Evolutionary conservation across 1,139 yeast genomes (phyloP).

Genomic region (Candida sp.): DNA sequence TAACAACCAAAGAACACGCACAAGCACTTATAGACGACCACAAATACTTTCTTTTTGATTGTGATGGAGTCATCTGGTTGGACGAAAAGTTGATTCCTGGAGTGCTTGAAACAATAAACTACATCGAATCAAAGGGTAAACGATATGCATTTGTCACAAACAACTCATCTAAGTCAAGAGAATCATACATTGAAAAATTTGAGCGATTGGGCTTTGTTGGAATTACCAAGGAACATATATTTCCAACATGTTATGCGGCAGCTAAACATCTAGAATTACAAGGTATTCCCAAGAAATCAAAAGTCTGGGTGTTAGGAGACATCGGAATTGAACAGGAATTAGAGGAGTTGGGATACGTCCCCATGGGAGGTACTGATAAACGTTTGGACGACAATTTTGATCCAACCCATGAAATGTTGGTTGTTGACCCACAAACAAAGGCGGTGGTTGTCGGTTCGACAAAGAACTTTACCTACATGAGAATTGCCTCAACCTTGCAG

Average conservation of each 20-base stretch:
- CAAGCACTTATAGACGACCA: slow-evolving; percentile 54
- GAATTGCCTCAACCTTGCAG: slow-evolving; percentile 37
- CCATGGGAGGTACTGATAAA: slow-evolving; percentile 70
- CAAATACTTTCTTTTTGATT: slow-evolving; percentile 86
- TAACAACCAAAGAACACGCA: slow-evolving; percentile 46
- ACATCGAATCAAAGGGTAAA: slow-evolving; percentile 41
- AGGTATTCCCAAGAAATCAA: slow-evolving; percentile 31
- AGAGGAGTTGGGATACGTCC: slow-evolving; percentile 58
- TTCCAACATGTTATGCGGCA: slow-evolving; percentile 40
- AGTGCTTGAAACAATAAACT: slow-evolving; percentile 61
- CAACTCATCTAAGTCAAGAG: slow-evolving; percentile 36
- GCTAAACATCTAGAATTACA: slow-evolving; percentile 21
- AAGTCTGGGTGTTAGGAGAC: slow-evolving; percentile 87
- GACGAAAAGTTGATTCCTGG: slow-evolving; percentile 74
- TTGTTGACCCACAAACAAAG: slow-evolving; percentile 35
- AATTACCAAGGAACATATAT: slow-evolving; percentile 25
- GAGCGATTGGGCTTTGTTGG: slow-evolving; percentile 26
- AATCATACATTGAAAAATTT: slow-evolving; percentile 30
- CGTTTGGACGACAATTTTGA: slow-evolving; percentile 28
- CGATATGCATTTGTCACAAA: slow-evolving; percentile 36
- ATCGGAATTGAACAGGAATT: slow-evolving; percentile 77
- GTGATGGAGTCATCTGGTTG: slow-evolving; percentile 94
- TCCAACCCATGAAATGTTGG: slow-evolving; percentile 44
- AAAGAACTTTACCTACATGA: slow-evolving; percentile 33
- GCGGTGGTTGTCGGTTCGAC: slow-evolving; percentile 44